Evolutionary conservation across 176 grass and related monocot species (phyloP).

Genomic region (Cenchrus fungigraminus): DNA sequence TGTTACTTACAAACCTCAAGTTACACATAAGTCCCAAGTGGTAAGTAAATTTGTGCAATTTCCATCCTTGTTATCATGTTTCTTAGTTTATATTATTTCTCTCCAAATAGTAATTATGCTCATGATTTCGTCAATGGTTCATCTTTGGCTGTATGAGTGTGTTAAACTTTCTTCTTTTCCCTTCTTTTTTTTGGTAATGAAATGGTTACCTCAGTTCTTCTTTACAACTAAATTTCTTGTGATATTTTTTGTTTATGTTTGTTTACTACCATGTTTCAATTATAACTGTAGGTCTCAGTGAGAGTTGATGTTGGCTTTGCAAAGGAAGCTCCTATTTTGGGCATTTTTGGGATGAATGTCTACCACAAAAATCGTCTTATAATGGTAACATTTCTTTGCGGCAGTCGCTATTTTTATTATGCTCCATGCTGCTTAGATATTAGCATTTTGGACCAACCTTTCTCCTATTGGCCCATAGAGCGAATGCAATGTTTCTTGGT

Average conservation of each 20-base stretch:
- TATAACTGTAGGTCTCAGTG: constrained; percentile 59
- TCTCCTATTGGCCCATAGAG: neutral
- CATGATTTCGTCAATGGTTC: neutral
- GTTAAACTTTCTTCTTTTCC: neutral
- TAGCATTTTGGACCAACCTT: neutral
- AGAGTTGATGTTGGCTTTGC: constrained; percentile 87
- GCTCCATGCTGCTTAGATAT: neutral
- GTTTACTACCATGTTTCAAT: constrained; percentile 16
- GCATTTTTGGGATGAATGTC: constrained; percentile 97
- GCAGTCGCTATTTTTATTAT: neutral
- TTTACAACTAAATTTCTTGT: neutral
- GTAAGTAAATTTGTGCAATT: constrained; percentile 50
- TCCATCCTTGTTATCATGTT: constrained; percentile 18
- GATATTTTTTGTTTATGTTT: constrained; percentile 40
- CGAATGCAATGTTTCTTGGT: neutral
- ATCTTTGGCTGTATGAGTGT: neutral
- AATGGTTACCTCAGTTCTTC: constrained; percentile 10
- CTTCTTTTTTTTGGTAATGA: constrained; percentile 7
- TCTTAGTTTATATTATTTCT: constrained; percentile 17
- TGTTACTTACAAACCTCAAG: constrained; percentile 91
- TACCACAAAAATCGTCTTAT: constrained; percentile 98
- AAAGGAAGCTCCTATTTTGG: constrained; percentile 96
- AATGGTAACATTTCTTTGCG: constrained; percentile 58
- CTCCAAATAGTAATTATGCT: constrained; percentile 7
- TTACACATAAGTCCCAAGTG: constrained; percentile 62